Evolutionary conservation across 2,329 filamentous ascomycete genomes (phyloP), one percentile per base, ranked within the genome.

Genomic region (Pseudogymnoascus sp.): DNA sequence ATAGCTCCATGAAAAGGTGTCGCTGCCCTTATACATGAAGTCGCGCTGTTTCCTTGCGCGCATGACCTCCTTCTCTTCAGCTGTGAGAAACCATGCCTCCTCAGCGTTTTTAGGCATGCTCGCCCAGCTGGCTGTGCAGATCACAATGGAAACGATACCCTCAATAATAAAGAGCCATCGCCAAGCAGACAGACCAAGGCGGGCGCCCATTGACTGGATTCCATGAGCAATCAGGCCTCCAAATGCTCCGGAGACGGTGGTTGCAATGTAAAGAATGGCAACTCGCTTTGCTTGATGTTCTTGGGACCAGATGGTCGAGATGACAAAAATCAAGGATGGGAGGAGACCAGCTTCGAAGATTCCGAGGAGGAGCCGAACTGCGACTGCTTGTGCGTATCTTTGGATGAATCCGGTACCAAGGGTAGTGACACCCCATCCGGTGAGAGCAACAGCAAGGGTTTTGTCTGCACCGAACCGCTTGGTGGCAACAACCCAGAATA

Each of bases 1-100:
- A 58, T 68, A 72, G n/a, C 69, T 68, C 69, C 68, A 66, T 38
- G 69, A 68, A 35, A 74, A 70, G 33, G 69, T 66, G 25, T 72
- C 69, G 23, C 69, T 66, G 43, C 74, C 74, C 64, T 67, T 65
- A 59, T 72, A 71, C 9, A 62, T 35, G 33, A 64, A 33, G 62
- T 75, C 72, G 55, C 73, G 69, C 25, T 68, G 63, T 37, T 71
- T 72, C 38, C 67, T 65, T 23, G 64, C 66, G 37, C 62, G 59
- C 71, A 73, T 73, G n/a, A 62, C 59, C 35, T 64, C 62, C 41
- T 65, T 67, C 58, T 67, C 65, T 16, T 69, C 66, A 5, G 45
- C 58, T 33, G 40, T 69, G n/a, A 72, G 63, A 55, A 71, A 72
- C 68, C 69, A 71, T 35, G 70, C 70, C 8, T 64, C 62, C 52